These are phyloP conservation scores for Fistulinella cinereoalba DNA, from an alignment of 1,284 basidiomycete genomes.

Conservation along the genomic window DNA sequence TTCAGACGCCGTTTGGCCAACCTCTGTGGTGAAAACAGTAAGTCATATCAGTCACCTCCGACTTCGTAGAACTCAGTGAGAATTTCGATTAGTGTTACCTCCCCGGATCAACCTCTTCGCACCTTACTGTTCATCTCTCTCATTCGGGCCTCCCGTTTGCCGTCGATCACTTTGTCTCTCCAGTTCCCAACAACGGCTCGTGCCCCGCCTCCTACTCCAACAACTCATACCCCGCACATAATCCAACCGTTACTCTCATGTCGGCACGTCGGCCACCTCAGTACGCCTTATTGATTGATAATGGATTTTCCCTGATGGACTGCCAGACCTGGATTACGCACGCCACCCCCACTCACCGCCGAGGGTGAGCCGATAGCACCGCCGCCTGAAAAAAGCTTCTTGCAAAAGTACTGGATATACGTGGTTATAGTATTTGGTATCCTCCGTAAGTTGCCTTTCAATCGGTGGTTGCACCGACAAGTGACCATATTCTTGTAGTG, in stretches of 20 bases:
- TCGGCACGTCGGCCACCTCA: constrained; percentile 51
- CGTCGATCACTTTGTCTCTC: constrained; percentile 67
- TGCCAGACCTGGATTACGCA: constrained; percentile 59
- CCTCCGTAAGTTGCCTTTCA: constrained; percentile 46
- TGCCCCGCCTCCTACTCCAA: constrained; percentile 41
- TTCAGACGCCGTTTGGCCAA: constrained; percentile 51
- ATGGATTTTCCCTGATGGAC: constrained; percentile 6
- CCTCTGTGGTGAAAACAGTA: constrained; percentile 72
- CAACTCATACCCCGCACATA: constrained; percentile 36
- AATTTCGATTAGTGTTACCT: constrained; percentile 56
- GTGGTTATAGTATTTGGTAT: constrained; percentile 59
- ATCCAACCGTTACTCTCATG: constrained; percentile 54
- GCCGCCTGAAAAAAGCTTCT: constrained; percentile 68
- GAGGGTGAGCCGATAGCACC: constrained; percentile 64
- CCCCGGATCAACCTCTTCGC: constrained; percentile 47
- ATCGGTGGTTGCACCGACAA: neutral
- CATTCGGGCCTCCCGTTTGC: constrained; percentile 50
- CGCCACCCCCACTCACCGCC: constrained; percentile 62
- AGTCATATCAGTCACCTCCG: constrained; percentile 33
- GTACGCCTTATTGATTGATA: constrained; percentile 39
- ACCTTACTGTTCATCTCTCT: constrained; percentile 56
- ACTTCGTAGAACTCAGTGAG: constrained; percentile 9
- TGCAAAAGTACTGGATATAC: constrained; percentile 91
- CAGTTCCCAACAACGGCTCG: constrained; percentile 60
- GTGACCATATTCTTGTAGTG: constrained; percentile 15